Conservation (phyloP, 768 basidiomycete species). For the Lactarius sanguifluus region DNA sequence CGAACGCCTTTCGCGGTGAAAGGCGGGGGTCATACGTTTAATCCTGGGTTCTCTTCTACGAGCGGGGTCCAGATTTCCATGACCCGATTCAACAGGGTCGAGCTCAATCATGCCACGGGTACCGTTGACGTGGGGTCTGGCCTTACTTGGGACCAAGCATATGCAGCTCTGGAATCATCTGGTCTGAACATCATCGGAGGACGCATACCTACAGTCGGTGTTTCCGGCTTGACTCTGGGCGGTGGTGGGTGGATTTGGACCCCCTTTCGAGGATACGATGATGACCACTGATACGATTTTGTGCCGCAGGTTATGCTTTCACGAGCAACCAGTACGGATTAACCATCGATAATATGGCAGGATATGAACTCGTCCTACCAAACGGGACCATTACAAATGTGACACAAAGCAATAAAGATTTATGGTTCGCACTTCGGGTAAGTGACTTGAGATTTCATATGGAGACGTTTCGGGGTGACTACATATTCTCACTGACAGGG, state of each 20-base stretch:
- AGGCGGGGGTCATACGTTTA: slow-evolving; percentile 28
- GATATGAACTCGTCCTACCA: slow-evolving; percentile 35
- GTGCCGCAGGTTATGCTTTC: no score
- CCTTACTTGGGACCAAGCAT: slow-evolving; percentile 33
- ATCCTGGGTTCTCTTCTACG: slow-evolving; percentile 33
- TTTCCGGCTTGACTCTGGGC: no score
- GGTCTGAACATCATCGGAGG: slow-evolving; percentile 32
- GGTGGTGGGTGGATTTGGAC: no score
- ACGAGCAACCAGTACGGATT: no score
- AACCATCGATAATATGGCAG: slow-evolving; percentile 35
- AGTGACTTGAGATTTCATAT: background rate
- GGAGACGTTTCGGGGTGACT: no score
- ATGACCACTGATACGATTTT: no score
- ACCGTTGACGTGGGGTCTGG: slow-evolving; percentile 31
- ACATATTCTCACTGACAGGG: slow-evolving; percentile 10
- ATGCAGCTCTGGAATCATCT: slow-evolving; percentile 20
- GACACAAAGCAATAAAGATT: background rate
- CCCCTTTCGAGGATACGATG: no score
- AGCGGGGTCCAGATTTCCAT: slow-evolving; percentile 33
- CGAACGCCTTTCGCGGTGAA: background rate
- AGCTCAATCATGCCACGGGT: background rate
- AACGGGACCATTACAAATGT: slow-evolving; percentile 29
- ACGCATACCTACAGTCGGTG: background rate
- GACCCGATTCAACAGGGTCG: slow-evolving; percentile 27
- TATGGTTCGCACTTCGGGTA: slow-evolving; percentile 24